phyloP scores from a whole-genome alignment of 306 rosid species.

The Medicago truncatula region MtrunA17r5.0-ANR NC_053045.1:40007001-40007500 shows the following conservation, averaged over 20 bases:
- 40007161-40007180: constrained; percentile 78
- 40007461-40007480: constrained; percentile 90
- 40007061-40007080: constrained; percentile 81
- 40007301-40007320: constrained; percentile 8
- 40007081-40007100: constrained; percentile 94
- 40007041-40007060: constrained; percentile 95
- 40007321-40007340: constrained; percentile 22
- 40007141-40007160: constrained; percentile 29
- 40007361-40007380: constrained; percentile 99
- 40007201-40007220: constrained; percentile 96
- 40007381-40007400: constrained; percentile 91
- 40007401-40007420: constrained; percentile 96
- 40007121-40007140: constrained; percentile 26
- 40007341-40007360: constrained; percentile 94
- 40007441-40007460: constrained; percentile 97
- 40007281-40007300: constrained; percentile 22
- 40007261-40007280: constrained; percentile 47
- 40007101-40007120: constrained; percentile 39
- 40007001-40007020: constrained; percentile 78
- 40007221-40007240: constrained; percentile 94
- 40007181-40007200: constrained; percentile 96
- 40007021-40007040: constrained; percentile 82
- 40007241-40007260: constrained; percentile 99
- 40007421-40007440: constrained; percentile 97
- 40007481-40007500: constrained; percentile 40